Base-by-base conservation (phyloP, 805 yeast species). In the Ogataea philodendri region DNA sequence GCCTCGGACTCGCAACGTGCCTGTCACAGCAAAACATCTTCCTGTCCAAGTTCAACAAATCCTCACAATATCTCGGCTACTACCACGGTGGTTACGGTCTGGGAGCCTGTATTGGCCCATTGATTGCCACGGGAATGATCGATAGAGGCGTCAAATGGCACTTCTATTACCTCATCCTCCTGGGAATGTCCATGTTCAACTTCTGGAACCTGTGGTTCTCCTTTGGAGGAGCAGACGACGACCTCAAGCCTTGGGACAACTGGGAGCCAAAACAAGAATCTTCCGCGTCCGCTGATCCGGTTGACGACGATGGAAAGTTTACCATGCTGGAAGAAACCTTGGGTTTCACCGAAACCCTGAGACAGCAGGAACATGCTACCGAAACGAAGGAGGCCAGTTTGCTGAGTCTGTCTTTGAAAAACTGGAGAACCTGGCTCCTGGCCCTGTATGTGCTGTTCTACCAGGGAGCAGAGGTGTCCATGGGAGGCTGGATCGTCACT, bases 401-500 rank as follows among this genome's bases (percentile, higher is more conserved):
- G 17, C 56, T 69, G 55, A 44, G 49, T 7, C 48, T 58, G 5
- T 72, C 78, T 2, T 44, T 74, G 29, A 61, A 54, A 48, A 49
- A 65, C 55, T 40, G 59, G 38, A 35, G 58, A 48, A 64, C 77
- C 1, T 62, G 82, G 67, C 45, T 71, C 2, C 58, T 78, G 43
- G 66, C 87, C 5, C 45, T 66, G 1, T 77, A 72, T 47, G 62
- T 80, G 16, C 72, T 82, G 46, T 65, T 75, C 32, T 82, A 83
- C 49, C 73, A 80, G 46, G 90, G 89, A 5, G 72, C 77, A 3
- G 89, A 82, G 54, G 80, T 81, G 17, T 60, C 81, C 2, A 59
- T 81, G 41, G 87, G 81, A 1, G 81, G 86, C 3, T 82, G 89
- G 88, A 62, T 77, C 13, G 77, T 77, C 30, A 76, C 86, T 3